phyloP scores from a whole-genome alignment of 495 filamentous ascomycete genomes.

The Podospora australis region DNA sequence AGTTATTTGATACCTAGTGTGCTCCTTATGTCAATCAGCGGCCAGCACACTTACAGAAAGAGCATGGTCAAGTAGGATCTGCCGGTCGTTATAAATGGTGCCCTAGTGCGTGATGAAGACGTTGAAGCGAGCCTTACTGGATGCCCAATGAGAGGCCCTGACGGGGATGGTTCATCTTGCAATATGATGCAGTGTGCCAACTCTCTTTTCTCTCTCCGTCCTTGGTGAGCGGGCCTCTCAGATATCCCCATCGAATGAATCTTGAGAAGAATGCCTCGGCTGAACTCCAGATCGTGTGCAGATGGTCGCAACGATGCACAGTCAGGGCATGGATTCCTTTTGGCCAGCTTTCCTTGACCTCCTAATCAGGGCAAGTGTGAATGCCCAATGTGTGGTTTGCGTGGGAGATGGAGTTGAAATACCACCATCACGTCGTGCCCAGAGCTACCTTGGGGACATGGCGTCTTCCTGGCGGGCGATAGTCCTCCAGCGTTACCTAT shows the following conservation, averaged over 20 bases:
- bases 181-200: constrained; percentile 36
- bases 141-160: constrained; percentile 29
- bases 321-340: too few relatives aligned
- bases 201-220: constrained; percentile 3
- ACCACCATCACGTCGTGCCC: constrained; percentile 5
- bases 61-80: constrained; percentile 19
- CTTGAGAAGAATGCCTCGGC: constrained; percentile 10
- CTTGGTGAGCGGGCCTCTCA: constrained; percentile 4
- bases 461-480: not conserved
- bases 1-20: too few relatives aligned
- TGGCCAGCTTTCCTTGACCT: too few relatives aligned
- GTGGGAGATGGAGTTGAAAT: not conserved
- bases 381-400: not conserved
- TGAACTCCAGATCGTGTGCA: not conserved
- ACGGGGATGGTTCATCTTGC: constrained; percentile 36
- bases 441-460: not conserved
- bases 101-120: constrained; percentile 15
- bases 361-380: constrained; percentile 13
- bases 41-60: too few relatives aligned
- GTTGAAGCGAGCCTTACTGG: constrained; percentile 24
- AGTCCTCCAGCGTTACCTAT: not conserved
- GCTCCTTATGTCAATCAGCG: too few relatives aligned
- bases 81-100: constrained; percentile 32
- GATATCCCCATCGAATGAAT: not conserved
- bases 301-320: constrained; percentile 2